Base-by-base conservation (phyloP, 768 basidiomycete species). In the Macrocybe gigantea region DNA sequence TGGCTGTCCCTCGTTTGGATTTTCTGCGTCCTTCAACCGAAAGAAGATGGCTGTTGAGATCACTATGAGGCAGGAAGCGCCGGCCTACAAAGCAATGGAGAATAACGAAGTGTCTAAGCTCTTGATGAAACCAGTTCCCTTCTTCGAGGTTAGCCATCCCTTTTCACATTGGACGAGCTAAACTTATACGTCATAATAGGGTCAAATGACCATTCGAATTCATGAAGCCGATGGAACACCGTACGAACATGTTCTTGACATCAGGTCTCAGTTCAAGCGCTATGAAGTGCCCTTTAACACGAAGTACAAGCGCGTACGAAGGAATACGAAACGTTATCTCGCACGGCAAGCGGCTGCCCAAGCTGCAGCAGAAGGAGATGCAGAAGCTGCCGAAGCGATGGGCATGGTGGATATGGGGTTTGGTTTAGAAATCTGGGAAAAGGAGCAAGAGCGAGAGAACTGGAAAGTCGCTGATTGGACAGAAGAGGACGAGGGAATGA, bases 401-500 rank as follows among this genome's bases (percentile, higher is more conserved):
- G 90, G 88, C 40, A 86, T 94, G 78, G 80, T 94, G 36, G 93
- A 94, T 61, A 91, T 93, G 78, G 87, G 89, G 2, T 97, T 97
- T 60, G 91, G 89, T 14, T 70, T 95, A 36, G 90, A 92, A 49
- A 82, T 95, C 13, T 97, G 95, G 94, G 95, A 98, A 69, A 92
- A 95, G 58, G 90, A 93, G 59, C 79, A 83, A 59, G 90, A 93
- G 60, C 81, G 91, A 39, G 88, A 92, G 63, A 86, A 85, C 52
- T 98, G 95, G 96, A 89, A 88, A 63, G 94, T 98, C 3, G 88
- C 88, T 5, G 94, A 98, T 63, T 98, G 96, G 96, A 90, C 88
- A 5, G 94, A 96, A 58, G 93, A 96, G 55, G 93, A 98, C 50
- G 94, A 96, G 60, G 83, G 86, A 50, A 74, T 78, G 38, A 95